Evolutionary conservation across 2,329 filamentous ascomycete species (phyloP).

Genomic region (Cladosporium sp.): DNA sequence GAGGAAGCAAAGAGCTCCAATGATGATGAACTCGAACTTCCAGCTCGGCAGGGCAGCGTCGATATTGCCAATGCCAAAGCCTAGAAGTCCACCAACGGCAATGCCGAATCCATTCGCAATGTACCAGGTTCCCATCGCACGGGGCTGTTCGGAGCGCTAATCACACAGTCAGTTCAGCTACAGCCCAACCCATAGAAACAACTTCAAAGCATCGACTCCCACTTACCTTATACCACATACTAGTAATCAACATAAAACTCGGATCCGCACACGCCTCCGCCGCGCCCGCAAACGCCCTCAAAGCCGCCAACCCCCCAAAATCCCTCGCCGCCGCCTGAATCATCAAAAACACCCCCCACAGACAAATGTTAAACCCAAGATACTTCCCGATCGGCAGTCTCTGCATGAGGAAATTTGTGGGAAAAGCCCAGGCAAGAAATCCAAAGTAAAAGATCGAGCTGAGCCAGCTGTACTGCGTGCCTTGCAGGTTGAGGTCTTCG

Average conservation of each 20-base stretch:
- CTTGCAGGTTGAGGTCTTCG: slow-evolving; percentile 59
- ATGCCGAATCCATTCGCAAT: slow-evolving; percentile 62
- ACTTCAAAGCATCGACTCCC: not conserved
- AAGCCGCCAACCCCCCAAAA: slow-evolving; percentile 57
- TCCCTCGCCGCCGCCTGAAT: slow-evolving; percentile 42
- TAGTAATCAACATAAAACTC: slow-evolving; percentile 64
- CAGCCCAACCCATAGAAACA: not conserved
- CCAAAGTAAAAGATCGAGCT: slow-evolving; percentile 60
- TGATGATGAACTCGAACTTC: slow-evolving; percentile 69
- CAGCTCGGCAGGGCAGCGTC: slow-evolving; percentile 59
- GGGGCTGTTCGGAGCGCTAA: slow-evolving; percentile 63
- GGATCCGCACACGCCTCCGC: slow-evolving; percentile 62
- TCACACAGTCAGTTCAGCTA: not conserved
- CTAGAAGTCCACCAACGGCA: slow-evolving; percentile 59
- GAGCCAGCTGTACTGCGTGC: slow-evolving; percentile 61
- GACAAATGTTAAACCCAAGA: slow-evolving; percentile 59
- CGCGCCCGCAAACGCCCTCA: slow-evolving; percentile 59
- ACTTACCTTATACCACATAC: slow-evolving; percentile 56
- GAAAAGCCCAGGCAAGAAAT: slow-evolving; percentile 57
- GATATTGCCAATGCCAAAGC: slow-evolving; percentile 64
- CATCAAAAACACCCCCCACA: slow-evolving; percentile 54
- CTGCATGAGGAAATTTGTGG: slow-evolving; percentile 58
- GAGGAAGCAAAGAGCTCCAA: slow-evolving; percentile 55
- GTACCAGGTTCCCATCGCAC: slow-evolving; percentile 63
- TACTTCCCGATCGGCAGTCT: slow-evolving; percentile 54